Percentiles rank a stretch among this genome's conserved stretches.
Evolutionary conservation across 345 rosid species (phyloP).

Genomic region (Ceriops decandra): DNA sequence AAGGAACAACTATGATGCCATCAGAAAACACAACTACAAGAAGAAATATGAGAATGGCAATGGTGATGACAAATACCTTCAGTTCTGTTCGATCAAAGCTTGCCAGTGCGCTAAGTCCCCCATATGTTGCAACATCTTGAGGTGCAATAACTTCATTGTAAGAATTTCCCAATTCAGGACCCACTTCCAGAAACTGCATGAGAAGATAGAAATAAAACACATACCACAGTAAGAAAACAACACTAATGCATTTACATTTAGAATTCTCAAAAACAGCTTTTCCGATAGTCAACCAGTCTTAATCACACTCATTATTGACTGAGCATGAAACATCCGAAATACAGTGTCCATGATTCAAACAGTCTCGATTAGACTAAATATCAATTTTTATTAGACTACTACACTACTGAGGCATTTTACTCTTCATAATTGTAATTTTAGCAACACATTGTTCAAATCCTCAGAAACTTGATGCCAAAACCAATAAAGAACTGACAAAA

Average conservation of each 20-base stretch:
- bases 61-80: slow-evolving; percentile 48
- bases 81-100: slow-evolving; percentile 92
- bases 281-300: too few relatives aligned
- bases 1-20: neutral
- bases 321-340: neutral
- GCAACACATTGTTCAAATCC: neutral
- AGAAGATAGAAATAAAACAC: neutral
- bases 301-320: too few relatives aligned
- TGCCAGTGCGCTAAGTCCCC: slow-evolving; percentile 98
- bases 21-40: neutral
- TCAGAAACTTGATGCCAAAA: neutral
- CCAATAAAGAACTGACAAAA: neutral
- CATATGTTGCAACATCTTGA: slow-evolving; percentile 97
- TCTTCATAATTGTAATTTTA: neutral
- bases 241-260: neutral
- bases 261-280: neutral
- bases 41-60: neutral
- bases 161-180: slow-evolving; percentile 79
- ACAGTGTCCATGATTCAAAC: neutral
- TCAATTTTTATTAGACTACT: neutral
- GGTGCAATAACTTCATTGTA: slow-evolving; percentile 94
- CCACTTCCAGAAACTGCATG: slow-evolving; percentile 84
- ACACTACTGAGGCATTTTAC: neutral
- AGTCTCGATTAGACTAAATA: neutral
- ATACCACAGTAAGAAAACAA: neutral